Evolutionary conservation across 2,329 filamentous ascomycete genomes (phyloP).

Genomic region (Rutstroemia sp.): DNA sequence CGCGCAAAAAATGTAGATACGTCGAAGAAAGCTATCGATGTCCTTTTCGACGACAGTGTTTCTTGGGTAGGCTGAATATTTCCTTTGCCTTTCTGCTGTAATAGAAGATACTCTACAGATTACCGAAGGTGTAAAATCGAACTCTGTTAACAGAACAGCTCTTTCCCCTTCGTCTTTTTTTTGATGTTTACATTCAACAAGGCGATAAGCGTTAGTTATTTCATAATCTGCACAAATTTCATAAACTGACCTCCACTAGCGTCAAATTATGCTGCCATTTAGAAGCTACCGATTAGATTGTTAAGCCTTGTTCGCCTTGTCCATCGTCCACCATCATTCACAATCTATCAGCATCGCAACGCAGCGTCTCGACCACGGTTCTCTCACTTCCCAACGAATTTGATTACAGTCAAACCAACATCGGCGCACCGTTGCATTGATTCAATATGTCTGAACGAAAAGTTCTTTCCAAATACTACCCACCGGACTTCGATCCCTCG

Average conservation of each 20-base stretch:
- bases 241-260: neutral
- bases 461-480: conserved; percentile 60
- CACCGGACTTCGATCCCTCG: conserved; percentile 81
- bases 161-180: neutral
- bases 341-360: too few relatives aligned
- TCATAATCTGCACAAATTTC: neutral
- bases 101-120: too few relatives aligned
- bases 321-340: neutral
- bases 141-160: too few relatives aligned
- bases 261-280: neutral
- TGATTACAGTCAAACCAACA: neutral
- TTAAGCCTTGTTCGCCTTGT: neutral
- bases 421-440: neutral
- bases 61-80: too few relatives aligned
- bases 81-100: too few relatives aligned
- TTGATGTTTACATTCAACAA: neutral
- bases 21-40: too few relatives aligned
- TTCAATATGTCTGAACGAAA: conserved; percentile 75
- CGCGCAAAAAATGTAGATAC: too few relatives aligned
- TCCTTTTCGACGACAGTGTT: too few relatives aligned
- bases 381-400: too few relatives aligned
- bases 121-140: too few relatives aligned
- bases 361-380: too few relatives aligned
- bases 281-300: too few relatives aligned
- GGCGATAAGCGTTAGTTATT: neutral